Conservation (phyloP, 1,139 yeast species). For the Meyerozyma elateridarum region DNA sequence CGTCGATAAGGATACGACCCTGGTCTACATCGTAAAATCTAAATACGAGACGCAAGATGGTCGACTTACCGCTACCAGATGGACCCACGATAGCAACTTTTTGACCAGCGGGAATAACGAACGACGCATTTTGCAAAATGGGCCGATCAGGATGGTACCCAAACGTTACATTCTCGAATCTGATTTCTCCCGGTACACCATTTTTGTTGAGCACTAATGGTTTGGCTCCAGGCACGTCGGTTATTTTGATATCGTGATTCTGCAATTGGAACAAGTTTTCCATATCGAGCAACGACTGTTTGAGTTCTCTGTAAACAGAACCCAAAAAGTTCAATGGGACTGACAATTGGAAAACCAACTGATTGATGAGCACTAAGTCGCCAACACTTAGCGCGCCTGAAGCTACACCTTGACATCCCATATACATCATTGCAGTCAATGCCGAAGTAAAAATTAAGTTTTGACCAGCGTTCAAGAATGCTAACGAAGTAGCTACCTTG, state of each 20-base stretch:
- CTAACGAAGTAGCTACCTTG: conserved; percentile 88
- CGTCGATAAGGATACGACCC: conserved; percentile 83
- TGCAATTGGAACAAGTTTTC: conserved; percentile 83
- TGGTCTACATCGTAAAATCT: conserved; percentile 80
- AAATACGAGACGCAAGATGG: conserved; percentile 76
- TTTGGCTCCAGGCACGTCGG: conserved; percentile 57
- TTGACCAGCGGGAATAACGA: conserved; percentile 85
- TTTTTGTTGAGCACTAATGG: conserved; percentile 43
- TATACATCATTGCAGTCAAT: conserved; percentile 93
- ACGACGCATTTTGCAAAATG: conserved; percentile 74
- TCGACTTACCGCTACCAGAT: conserved; percentile 92
- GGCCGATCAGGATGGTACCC: conserved; percentile 89
- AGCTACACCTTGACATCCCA: conserved; percentile 96
- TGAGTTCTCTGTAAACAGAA: conserved; percentile 88
- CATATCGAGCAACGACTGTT: conserved; percentile 90
- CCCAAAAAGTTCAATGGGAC: conserved; percentile 94
- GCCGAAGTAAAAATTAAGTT: conserved; percentile 88
- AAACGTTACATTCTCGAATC: conserved; percentile 86
- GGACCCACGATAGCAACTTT: conserved; percentile 95
- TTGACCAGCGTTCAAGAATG: conserved; percentile 89
- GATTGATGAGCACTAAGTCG: conserved; percentile 92
- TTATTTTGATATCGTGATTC: conserved; percentile 63
- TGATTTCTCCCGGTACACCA: conserved; percentile 61
- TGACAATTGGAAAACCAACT: conserved; percentile 89
- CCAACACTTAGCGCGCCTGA: conserved; percentile 85